Conservation (phyloP, 768 basidiomycete species). For the Lentinula sp. region DNA sequence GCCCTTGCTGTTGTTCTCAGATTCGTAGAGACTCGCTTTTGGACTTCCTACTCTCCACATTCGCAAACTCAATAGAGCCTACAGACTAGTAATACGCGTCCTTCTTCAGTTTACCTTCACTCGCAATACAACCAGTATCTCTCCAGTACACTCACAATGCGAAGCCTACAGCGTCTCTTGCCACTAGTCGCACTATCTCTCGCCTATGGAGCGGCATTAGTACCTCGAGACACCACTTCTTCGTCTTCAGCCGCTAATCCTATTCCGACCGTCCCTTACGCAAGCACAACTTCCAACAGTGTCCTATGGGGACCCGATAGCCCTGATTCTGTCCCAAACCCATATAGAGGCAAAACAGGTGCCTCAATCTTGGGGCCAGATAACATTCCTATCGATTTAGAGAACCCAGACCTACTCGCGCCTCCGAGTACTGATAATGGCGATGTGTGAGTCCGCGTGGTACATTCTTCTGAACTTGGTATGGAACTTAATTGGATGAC, state of each 20-base stretch:
- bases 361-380: slow-evolving; percentile 48
- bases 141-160: neutral
- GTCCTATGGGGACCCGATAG: slow-evolving; percentile 26
- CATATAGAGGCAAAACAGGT: slow-evolving; percentile 33
- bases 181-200: neutral
- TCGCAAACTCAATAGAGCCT: too few relatives aligned
- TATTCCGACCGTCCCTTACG: slow-evolving; percentile 37
- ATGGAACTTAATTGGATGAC: neutral
- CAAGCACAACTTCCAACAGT: slow-evolving; percentile 39
- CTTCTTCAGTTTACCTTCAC: neutral
- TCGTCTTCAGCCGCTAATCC: slow-evolving; percentile 15
- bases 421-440: slow-evolving; percentile 63
- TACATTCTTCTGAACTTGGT: neutral
- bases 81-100: too few relatives aligned
- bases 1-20: too few relatives aligned
- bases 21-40: too few relatives aligned
- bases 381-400: slow-evolving; percentile 45
- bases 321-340: slow-evolving; percentile 19
- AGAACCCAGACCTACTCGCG: slow-evolving; percentile 53
- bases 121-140: neutral
- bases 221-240: neutral
- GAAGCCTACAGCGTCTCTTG: neutral
- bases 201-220: neutral
- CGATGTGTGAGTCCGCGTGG: slow-evolving; percentile 4
- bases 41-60: neutral